Percentiles rank a stretch among this genome's conserved stretches.
Conservation (phyloP, 305 asterid genomes). For the Salvia sclarea region DNA sequence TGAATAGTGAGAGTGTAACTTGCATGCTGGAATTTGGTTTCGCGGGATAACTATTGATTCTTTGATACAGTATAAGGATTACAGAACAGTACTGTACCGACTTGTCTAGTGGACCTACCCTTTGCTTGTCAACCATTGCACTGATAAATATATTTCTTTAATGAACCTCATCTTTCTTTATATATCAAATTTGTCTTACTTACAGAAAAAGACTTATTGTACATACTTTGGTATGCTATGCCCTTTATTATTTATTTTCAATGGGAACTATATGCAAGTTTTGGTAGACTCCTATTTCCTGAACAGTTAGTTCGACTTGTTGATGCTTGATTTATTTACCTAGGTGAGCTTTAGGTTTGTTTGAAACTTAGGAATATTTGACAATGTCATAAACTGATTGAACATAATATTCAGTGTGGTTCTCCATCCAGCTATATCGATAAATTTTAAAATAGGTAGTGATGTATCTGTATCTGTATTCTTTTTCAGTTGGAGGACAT, state of each 20-base stretch:
- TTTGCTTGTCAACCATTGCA: not conserved
- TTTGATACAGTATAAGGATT: too few relatives aligned
- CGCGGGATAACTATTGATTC: not conserved
- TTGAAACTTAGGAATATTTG: not conserved
- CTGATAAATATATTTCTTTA: too few relatives aligned
- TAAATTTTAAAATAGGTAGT: slow-evolving; percentile 27
- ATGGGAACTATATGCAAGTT: not conserved
- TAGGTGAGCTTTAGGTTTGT: not conserved
- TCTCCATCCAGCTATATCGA: slow-evolving; percentile 7
- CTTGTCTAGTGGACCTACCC: not conserved
- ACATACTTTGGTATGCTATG: not conserved
- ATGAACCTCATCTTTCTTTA: too few relatives aligned
- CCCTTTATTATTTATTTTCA: not conserved
- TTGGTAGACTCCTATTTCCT: not conserved
- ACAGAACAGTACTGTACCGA: too few relatives aligned
- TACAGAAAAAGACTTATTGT: not conserved
- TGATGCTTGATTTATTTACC: slow-evolving; percentile 5
- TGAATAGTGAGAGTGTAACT: not conserved
- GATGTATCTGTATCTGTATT: slow-evolving; percentile 35
- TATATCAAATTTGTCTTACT: too few relatives aligned
- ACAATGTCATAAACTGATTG: not conserved
- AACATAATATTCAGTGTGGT: slow-evolving; percentile 15
- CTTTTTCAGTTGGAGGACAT: slow-evolving; percentile 92
- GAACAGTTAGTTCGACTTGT: not conserved
- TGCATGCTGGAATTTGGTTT: not conserved